Evolutionary conservation across 257 asterid species (phyloP).

Genomic region (Nicotiana sylvestris): DNA sequence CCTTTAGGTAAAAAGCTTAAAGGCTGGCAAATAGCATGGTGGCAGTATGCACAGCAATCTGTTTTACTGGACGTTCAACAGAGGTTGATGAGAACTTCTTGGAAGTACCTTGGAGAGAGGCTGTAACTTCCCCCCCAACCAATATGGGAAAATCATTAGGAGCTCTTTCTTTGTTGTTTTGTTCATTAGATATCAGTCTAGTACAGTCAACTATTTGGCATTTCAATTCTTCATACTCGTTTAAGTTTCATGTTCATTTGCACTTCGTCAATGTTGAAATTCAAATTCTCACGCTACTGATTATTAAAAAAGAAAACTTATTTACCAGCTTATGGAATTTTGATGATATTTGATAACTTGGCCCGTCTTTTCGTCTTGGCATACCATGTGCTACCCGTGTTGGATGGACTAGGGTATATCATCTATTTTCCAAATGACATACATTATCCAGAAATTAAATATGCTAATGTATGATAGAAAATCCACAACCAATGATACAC

Average conservation of each 20-base stretch:
- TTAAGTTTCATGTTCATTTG: not conserved
- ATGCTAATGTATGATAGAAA: not conserved
- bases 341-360: not conserved
- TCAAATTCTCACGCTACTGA: not conserved
- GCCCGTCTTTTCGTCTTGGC: not conserved
- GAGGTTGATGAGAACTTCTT: slow-evolving; percentile 79
- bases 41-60: slow-evolving; percentile 91
- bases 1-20: slow-evolving; percentile 61
- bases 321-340: not conserved
- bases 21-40: slow-evolving; percentile 97
- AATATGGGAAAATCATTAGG: not conserved
- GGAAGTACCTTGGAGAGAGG: slow-evolving; percentile 91
- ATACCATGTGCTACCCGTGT: not conserved
- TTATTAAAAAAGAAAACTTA: not conserved
- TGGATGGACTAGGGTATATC: not conserved
- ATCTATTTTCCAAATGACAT: not conserved
- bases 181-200: not conserved
- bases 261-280: not conserved
- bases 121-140: slow-evolving; percentile 36
- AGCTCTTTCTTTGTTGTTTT: not conserved
- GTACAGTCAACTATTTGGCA: not conserved
- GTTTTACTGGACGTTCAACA: slow-evolving; percentile 78
- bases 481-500: not conserved
- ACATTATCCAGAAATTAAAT: no score
- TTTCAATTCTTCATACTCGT: not conserved